A percentile compares a stretch with the other conserved stretches of the same genome.
These are phyloP conservation scores for Podospora comata DNA, from an alignment of 495 filamentous ascomycete genomes.

Conservation along the genomic window DNA sequence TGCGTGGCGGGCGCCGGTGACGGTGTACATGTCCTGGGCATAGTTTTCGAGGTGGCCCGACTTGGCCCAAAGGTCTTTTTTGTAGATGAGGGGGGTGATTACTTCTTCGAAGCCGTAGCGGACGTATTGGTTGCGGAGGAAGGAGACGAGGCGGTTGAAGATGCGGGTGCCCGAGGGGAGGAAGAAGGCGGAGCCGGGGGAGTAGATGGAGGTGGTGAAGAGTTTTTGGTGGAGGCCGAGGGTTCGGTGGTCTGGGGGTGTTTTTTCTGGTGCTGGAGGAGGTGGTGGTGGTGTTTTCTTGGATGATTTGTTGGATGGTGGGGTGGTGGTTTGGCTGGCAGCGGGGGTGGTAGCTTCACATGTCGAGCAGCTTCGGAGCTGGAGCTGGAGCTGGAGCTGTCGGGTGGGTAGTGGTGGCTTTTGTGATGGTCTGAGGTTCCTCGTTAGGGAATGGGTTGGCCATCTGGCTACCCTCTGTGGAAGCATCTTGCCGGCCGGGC, in stretches of 20 bases:
- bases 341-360: slow-evolving; percentile 13
- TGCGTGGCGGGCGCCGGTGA: slow-evolving; percentile 50
- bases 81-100: slow-evolving; percentile 91
- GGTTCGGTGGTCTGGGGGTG: slow-evolving; percentile 62
- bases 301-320: slow-evolving; percentile 12
- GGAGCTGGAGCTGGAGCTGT: background rate
- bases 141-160: slow-evolving; percentile 81
- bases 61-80: slow-evolving; percentile 81
- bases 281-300: slow-evolving; percentile 18
- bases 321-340: background rate
- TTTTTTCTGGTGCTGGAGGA: slow-evolving; percentile 11
- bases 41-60: slow-evolving; percentile 94
- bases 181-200: slow-evolving; percentile 85
- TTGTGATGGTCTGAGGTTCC: background rate
- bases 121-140: slow-evolving; percentile 82
- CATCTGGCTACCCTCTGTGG: slow-evolving; percentile 5
- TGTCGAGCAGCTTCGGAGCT: slow-evolving; percentile 25
- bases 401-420: background rate
- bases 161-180: slow-evolving; percentile 80
- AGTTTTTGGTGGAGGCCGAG: slow-evolving; percentile 70
- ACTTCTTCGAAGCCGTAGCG: slow-evolving; percentile 90
- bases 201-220: slow-evolving; percentile 73
- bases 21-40: slow-evolving; percentile 91
- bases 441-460: background rate
- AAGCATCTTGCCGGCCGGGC: slow-evolving; percentile 5